A percentile compares a stretch with the other conserved stretches of the same genome.
These are phyloP conservation scores for Mallotus repandus DNA, from an alignment of 441 rosid genomes.

Conservation along the genomic window DNA sequence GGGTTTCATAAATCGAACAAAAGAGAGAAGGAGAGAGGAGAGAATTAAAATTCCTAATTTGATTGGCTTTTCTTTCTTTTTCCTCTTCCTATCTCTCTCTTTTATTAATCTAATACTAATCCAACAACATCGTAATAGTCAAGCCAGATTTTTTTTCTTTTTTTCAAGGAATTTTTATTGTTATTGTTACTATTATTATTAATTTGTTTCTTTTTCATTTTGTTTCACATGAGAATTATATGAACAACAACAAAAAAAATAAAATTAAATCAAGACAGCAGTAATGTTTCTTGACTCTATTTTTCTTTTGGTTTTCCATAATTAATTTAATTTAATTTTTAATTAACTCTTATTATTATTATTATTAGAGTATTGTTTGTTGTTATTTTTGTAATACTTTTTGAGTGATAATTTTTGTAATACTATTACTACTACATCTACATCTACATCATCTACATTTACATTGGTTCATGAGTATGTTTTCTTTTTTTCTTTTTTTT, in stretches of 20 bases:
- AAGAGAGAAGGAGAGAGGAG: background rate
- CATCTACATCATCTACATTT: too few species aligned
- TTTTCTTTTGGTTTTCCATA: conserved; percentile 4
- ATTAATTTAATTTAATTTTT: background rate
- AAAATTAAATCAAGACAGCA: conserved; percentile 7
- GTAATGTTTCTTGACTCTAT: conserved; percentile 16
- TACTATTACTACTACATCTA: too few species aligned
- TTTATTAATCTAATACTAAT: conserved; percentile 1
- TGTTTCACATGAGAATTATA: background rate
- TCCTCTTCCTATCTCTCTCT: background rate
- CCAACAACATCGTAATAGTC: conserved; percentile 35
- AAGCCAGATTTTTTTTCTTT: conserved; percentile 28
- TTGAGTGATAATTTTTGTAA: background rate
- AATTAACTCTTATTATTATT: background rate
- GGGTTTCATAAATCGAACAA: conserved; percentile 39
- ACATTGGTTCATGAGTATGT: background rate
- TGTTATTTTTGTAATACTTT: background rate
- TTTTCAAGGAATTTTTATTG: too few species aligned
- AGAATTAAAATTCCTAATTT: background rate
- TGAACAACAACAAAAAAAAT: background rate
- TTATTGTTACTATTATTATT: too few species aligned
- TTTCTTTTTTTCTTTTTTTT: background rate
- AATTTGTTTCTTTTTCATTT: background rate
- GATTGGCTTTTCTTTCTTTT: background rate
- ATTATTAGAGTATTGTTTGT: background rate